Percentiles rank a stretch among this genome's conserved stretches.
Conservation (phyloP, 2,329 filamentous ascomycete species). For the Metarhizium humberi region DNA sequence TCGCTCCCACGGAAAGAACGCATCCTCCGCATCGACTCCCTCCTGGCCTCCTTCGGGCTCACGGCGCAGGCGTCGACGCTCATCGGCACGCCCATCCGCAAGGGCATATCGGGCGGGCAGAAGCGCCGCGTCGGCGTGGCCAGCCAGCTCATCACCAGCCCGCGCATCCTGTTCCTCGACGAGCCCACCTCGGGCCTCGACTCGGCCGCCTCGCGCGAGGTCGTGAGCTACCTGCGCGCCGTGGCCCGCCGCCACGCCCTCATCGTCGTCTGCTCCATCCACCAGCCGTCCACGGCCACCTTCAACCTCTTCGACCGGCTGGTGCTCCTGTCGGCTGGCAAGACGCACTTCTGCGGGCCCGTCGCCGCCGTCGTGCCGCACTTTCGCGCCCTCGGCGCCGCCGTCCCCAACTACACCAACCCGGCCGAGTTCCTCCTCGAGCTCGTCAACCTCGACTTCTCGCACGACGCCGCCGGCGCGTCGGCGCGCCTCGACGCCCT, state of each 20-base stretch:
- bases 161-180: constrained; percentile 73
- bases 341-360: constrained; percentile 64
- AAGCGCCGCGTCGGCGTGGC: constrained; percentile 74
- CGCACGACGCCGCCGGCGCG: constrained; percentile 32
- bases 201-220: constrained; percentile 66
- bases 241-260: constrained; percentile 61
- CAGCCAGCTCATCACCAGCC: constrained; percentile 70
- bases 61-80: constrained; percentile 58
- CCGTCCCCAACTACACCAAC: constrained; percentile 63
- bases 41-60: constrained; percentile 67
- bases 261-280: constrained; percentile 73
- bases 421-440: constrained; percentile 75
- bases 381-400: constrained; percentile 50
- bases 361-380: constrained; percentile 49
- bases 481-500: constrained; percentile 25
- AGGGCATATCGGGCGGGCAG: constrained; percentile 78
- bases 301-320: constrained; percentile 77
- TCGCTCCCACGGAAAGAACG: constrained; percentile 43
- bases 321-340: constrained; percentile 61
- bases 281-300: constrained; percentile 73
- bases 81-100: constrained; percentile 73
- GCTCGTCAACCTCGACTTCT: constrained; percentile 69
- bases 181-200: constrained; percentile 80
- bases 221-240: constrained; percentile 61
- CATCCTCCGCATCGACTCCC: constrained; percentile 50